Evolutionary conservation across 1,139 yeast genomes (phyloP).

Genomic region (Diutina pseudorugosa): DNA sequence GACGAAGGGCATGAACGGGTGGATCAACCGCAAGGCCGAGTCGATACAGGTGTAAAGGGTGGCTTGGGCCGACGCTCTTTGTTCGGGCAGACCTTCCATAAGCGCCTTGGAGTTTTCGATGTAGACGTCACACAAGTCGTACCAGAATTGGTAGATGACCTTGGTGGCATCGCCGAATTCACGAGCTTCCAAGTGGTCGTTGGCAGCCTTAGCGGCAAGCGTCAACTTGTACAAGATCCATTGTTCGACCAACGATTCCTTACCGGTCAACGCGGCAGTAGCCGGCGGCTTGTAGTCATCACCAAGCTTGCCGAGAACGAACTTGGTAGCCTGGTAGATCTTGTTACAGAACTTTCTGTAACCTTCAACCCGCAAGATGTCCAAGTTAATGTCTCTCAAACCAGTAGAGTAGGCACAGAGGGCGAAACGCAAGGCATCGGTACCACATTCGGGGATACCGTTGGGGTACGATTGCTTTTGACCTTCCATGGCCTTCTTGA

Average conservation of each 20-base stretch:
- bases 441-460: slow-evolving; percentile 99
- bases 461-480: slow-evolving; percentile 86
- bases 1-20: slow-evolving; percentile 96
- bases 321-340: slow-evolving; percentile 97
- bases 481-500: slow-evolving; percentile 78
- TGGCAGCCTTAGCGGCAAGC: slow-evolving; percentile 52
- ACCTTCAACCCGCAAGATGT: slow-evolving; percentile 94
- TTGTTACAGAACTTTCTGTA: slow-evolving; percentile 99
- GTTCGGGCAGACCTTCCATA: slow-evolving; percentile 81
- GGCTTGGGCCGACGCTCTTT: slow-evolving; percentile 82
- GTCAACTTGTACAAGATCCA: slow-evolving; percentile 91
- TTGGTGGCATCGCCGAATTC: slow-evolving; percentile 85
- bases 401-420: slow-evolving; percentile 98
- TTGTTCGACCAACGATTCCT: slow-evolving; percentile 86
- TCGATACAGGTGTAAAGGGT: slow-evolving; percentile 90
- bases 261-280: slow-evolving; percentile 47
- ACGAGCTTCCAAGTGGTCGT: slow-evolving; percentile 62
- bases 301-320: slow-evolving; percentile 88
- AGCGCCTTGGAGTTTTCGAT: slow-evolving; percentile 93
- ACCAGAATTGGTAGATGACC: slow-evolving; percentile 89
- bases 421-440: slow-evolving; percentile 96
- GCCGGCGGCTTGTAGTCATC: slow-evolving; percentile 77
- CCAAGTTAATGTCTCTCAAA: slow-evolving; percentile 95
- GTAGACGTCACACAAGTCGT: slow-evolving; percentile 92
- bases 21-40: slow-evolving; percentile 82